Percentiles rank a stretch among this genome's conserved stretches.
These are phyloP conservation scores for Tulasnella sp. DNA, from an alignment of 768 basidiomycete species.

Conservation along the genomic window DNA sequence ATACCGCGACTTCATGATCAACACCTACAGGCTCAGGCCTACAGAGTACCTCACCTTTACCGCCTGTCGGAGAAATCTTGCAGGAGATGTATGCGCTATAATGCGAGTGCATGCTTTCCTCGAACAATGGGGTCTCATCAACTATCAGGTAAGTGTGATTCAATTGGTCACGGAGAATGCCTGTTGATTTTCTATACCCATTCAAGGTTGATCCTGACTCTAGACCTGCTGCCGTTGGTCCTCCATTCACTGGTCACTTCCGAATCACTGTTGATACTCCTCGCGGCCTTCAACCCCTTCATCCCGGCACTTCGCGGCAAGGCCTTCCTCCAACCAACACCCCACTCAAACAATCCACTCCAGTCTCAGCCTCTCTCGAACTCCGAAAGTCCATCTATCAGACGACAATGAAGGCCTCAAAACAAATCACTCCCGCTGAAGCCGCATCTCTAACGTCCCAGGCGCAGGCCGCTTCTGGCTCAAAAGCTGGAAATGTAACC, in stretches of 20 bases:
- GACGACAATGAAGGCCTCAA: conserved; percentile 72
- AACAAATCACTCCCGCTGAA: conserved; percentile 51
- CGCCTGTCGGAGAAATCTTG: conserved; percentile 87
- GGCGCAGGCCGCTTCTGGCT: conserved; percentile 23
- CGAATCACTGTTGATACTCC: conserved; percentile 95
- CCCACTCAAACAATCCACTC: conserved; percentile 31
- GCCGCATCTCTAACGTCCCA: conserved; percentile 52
- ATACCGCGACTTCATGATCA: conserved; percentile 99
- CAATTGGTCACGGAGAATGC: background rate
- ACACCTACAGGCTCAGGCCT: conserved; percentile 89
- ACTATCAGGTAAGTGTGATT: conserved; percentile 76
- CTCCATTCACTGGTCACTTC: conserved; percentile 98
- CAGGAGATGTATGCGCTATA: conserved; percentile 95
- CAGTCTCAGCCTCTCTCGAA: conserved; percentile 78
- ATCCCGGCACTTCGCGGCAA: conserved; percentile 40
- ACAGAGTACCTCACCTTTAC: conserved; percentile 95
- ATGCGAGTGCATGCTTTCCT: conserved; percentile 98
- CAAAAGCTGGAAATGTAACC: conserved; percentile 34
- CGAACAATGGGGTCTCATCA: conserved; percentile 97
- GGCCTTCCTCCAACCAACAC: conserved; percentile 46
- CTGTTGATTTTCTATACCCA: background rate
- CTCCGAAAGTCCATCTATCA: conserved; percentile 80
- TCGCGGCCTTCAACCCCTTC: conserved; percentile 86
- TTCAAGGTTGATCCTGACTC: conserved; percentile 93
- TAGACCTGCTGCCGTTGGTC: conserved; percentile 83